Evolutionary conservation across 2,329 filamentous ascomycete genomes (phyloP).

Genomic region (Dactylonectria macrodidyma): DNA sequence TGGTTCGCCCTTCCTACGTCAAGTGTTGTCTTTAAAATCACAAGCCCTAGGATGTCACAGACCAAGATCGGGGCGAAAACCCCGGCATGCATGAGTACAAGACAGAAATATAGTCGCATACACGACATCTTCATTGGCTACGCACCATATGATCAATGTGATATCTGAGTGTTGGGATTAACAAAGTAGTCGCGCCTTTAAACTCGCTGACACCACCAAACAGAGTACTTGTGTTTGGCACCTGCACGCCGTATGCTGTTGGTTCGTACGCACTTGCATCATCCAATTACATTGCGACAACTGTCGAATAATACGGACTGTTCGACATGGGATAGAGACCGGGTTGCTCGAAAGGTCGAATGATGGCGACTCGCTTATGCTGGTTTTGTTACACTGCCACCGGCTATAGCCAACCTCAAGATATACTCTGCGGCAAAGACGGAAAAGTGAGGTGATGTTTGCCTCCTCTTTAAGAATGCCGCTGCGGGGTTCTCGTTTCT

Average conservation of each 20-base stretch:
- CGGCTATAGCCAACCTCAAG: background rate
- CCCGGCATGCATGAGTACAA: no score
- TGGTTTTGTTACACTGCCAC: no score
- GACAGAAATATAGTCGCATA: no score
- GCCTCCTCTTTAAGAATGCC: background rate
- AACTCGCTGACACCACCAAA: background rate
- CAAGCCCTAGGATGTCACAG: no score
- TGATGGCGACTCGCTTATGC: background rate
- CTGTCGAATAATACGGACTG: background rate
- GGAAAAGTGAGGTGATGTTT: background rate
- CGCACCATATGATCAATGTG: no score
- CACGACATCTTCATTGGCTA: no score
- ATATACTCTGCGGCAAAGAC: background rate
- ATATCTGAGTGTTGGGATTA: no score
- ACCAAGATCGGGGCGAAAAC: no score
- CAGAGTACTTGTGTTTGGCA: conserved; percentile 1
- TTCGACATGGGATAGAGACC: background rate
- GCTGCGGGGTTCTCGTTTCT: background rate
- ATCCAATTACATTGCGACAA: background rate
- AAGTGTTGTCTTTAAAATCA: no score
- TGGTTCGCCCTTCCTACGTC: no score
- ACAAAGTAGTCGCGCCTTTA: no score
- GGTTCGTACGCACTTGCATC: background rate
- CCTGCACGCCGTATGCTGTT: conserved; percentile 18
- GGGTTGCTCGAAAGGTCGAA: background rate